phyloP scores from a whole-genome alignment of 208 protist species.

The Naegleria gruberi region DNA sequence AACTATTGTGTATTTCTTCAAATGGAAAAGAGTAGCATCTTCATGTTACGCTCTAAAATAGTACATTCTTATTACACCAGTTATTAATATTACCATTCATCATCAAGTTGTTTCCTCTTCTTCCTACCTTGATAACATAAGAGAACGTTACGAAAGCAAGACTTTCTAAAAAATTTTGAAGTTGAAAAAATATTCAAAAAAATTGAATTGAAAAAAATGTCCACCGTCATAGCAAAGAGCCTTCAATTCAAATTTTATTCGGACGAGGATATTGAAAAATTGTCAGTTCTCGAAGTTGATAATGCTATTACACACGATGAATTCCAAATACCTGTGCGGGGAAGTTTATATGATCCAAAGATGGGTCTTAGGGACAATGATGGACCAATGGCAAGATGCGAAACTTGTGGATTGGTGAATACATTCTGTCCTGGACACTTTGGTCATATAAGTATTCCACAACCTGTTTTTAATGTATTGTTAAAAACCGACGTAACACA shows the following conservation, averaged over 20 bases:
- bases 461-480: constrained; percentile 72
- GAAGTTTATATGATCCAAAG: constrained; percentile 67
- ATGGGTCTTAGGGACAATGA: constrained; percentile 56
- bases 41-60: too few relatives aligned
- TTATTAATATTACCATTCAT: too few relatives aligned
- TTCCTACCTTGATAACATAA: too few relatives aligned
- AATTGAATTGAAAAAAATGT: background rate
- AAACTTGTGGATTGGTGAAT: constrained; percentile 56
- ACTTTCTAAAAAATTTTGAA: background rate
- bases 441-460: constrained; percentile 73
- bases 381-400: constrained; percentile 39
- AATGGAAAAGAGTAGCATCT: too few relatives aligned
- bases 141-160: too few relatives aligned
- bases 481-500: constrained; percentile 49
- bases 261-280: background rate
- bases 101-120: too few relatives aligned
- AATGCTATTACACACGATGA: constrained; percentile 49
- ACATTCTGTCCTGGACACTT: constrained; percentile 72
- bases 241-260: constrained; percentile 6
- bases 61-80: too few relatives aligned
- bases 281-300: constrained; percentile 57
- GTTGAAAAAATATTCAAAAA: background rate
- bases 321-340: constrained; percentile 45
- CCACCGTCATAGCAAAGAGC: background rate
- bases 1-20: too few relatives aligned